Evolutionary conservation across 2,329 filamentous ascomycete species (phyloP).

Genomic region (Neonectria neomacrospora): DNA sequence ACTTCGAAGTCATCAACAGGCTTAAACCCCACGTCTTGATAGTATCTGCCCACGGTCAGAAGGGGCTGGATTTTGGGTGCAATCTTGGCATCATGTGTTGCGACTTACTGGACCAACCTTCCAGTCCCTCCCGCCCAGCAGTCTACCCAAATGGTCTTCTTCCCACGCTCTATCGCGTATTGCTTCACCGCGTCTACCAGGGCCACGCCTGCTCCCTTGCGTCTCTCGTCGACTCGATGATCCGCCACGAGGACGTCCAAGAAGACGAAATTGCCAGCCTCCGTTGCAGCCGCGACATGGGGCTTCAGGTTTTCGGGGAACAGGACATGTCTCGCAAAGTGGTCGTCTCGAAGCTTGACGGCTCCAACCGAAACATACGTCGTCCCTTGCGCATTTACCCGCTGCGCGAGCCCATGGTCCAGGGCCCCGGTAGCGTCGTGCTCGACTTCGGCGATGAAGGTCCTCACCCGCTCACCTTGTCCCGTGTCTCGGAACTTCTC

Average conservation of each 20-base stretch:
- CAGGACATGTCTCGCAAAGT: slow-evolving; percentile 28
- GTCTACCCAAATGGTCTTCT: slow-evolving; percentile 41
- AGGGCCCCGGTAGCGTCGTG: slow-evolving; percentile 15
- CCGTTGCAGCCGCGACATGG: slow-evolving; percentile 22
- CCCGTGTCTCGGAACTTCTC: slow-evolving; percentile 39
- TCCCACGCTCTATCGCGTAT: slow-evolving; percentile 29
- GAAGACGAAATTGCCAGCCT: slow-evolving; percentile 32
- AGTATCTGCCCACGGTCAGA: slow-evolving; percentile 35
- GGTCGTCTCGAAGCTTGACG: slow-evolving; percentile 25
- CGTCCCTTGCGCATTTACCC: slow-evolving; percentile 31
- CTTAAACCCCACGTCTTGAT: slow-evolving; percentile 32
- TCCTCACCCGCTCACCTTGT: slow-evolving; percentile 39
- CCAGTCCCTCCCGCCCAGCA: slow-evolving; percentile 43
- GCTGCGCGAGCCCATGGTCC: slow-evolving; percentile 27
- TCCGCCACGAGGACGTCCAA: slow-evolving; percentile 32
- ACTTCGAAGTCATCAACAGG: slow-evolving; percentile 28
- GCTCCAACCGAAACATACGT: slow-evolving; percentile 30
- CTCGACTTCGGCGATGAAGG: slow-evolving; percentile 45
- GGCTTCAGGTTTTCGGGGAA: slow-evolving; percentile 24
- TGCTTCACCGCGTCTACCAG: slow-evolving; percentile 33
- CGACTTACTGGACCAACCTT: slow-evolving; percentile 36
- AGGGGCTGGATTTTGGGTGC: slow-evolving; percentile 1
- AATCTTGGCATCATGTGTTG: neutral
- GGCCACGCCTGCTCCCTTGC: slow-evolving; percentile 31
- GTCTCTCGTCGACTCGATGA: slow-evolving; percentile 25